Evolutionary conservation across 169 alveolate species (phyloP).

Genomic region (Cryptosporidium parvum): DNA sequence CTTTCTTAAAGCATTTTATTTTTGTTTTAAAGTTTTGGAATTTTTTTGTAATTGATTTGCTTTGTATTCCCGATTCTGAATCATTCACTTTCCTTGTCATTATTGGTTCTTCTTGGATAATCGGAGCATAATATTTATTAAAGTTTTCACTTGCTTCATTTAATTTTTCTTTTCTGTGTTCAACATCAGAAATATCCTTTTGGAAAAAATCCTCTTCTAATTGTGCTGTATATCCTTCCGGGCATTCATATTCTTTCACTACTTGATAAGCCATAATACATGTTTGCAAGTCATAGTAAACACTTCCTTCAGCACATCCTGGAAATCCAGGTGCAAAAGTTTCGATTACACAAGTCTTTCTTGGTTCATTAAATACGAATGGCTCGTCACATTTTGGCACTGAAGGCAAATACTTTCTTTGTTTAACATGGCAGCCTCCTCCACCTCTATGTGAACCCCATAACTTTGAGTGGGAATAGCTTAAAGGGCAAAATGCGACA

Average conservation of each 20-base stretch:
- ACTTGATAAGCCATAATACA: slow-evolving; percentile 70
- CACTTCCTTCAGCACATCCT: slow-evolving; percentile 57
- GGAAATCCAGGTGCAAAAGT: slow-evolving; percentile 70
- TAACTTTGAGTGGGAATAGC: slow-evolving; percentile 37
- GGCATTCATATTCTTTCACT: slow-evolving; percentile 49
- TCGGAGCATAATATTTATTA: neutral
- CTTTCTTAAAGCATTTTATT: neutral
- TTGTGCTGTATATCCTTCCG: slow-evolving; percentile 47
- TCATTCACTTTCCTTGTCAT: slow-evolving; percentile 38
- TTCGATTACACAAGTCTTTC: slow-evolving; percentile 41
- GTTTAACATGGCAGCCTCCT: slow-evolving; percentile 65
- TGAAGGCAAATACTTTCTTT: slow-evolving; percentile 49
- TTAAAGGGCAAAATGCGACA: slow-evolving; percentile 32
- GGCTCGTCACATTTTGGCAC: slow-evolving; percentile 33
- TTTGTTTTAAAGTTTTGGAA: neutral
- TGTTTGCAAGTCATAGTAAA: slow-evolving; percentile 33
- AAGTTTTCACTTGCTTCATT: slow-evolving; percentile 26
- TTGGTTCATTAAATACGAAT: slow-evolving; percentile 43
- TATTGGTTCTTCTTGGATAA: slow-evolving; percentile 1
- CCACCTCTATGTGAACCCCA: slow-evolving; percentile 71
- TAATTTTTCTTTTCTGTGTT: slow-evolving; percentile 17
- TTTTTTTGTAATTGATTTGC: slow-evolving; percentile 25
- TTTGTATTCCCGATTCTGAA: slow-evolving; percentile 45
- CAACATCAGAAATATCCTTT: slow-evolving; percentile 22
- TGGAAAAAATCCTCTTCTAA: neutral